phyloP scores from a whole-genome alignment of 768 basidiomycete species.

The Boletus rubroflammeus region DNA sequence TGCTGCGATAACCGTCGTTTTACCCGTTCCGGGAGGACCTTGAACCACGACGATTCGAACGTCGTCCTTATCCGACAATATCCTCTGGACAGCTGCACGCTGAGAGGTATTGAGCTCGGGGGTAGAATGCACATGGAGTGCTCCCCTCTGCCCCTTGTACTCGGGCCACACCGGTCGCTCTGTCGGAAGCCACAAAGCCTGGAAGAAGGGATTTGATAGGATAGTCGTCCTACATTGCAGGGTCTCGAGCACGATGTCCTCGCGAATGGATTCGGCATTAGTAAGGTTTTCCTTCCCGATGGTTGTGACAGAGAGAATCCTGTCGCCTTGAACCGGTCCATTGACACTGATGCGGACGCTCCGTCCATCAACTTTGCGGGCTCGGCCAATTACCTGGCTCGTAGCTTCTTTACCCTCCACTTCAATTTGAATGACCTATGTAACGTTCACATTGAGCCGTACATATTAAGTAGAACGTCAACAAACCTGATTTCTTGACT shows the following conservation, averaged over 20 bases:
- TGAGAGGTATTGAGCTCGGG: constrained; percentile 29
- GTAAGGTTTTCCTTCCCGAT: constrained; percentile 55
- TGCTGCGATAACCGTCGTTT: constrained; percentile 43
- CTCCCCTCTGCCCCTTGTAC: neutral
- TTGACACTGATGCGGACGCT: constrained; percentile 30
- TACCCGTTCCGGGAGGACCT: constrained; percentile 43
- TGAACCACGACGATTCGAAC: constrained; percentile 29
- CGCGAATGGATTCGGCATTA: constrained; percentile 42
- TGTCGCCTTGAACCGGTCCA: constrained; percentile 13
- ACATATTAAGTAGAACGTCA: neutral
- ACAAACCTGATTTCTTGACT: constrained; percentile 39
- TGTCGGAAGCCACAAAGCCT: constrained; percentile 26
- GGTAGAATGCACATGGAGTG: neutral
- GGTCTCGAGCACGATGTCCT: constrained; percentile 18
- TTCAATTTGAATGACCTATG: constrained; percentile 21
- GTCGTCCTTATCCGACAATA: constrained; percentile 22
- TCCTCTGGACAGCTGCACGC: constrained; percentile 23
- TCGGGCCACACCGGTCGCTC: constrained; percentile 17
- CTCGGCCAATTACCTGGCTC: constrained; percentile 17
- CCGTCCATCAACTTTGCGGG: constrained; percentile 36
- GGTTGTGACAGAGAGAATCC: constrained; percentile 39
- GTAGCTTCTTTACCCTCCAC: constrained; percentile 1
- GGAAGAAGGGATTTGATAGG: constrained; percentile 24
- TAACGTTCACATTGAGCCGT: neutral
- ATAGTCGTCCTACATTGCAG: constrained; percentile 19